phyloP scores from a whole-genome alignment of 257 asterid genomes.

The Fraxinus americana region DNA sequence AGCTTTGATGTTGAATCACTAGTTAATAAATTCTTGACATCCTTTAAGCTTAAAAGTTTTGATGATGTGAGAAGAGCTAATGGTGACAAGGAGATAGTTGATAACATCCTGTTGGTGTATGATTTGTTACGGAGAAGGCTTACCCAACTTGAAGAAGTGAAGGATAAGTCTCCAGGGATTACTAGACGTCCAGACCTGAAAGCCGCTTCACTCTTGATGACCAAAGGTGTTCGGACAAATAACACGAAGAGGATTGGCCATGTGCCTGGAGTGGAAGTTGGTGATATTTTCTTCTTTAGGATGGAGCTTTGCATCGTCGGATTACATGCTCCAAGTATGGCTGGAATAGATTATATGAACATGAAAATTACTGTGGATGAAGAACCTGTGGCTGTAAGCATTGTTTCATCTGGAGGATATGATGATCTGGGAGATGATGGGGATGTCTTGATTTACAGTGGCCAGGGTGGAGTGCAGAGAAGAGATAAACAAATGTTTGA shows the following conservation, averaged over 20 bases:
- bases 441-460: constrained; percentile 71
- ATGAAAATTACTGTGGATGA: constrained; percentile 58
- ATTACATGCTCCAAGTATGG: constrained; percentile 88
- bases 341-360: constrained; percentile 86
- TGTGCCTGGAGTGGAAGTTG: constrained; percentile 82
- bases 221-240: constrained; percentile 74
- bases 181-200: constrained; percentile 76
- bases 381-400: constrained; percentile 91
- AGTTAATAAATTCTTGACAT: constrained; percentile 26
- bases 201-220: constrained; percentile 59
- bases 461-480: constrained; percentile 85
- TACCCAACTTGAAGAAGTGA: constrained; percentile 67
- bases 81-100: constrained; percentile 50
- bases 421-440: constrained; percentile 79
- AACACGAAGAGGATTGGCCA: constrained; percentile 62
- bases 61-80: constrained; percentile 38
- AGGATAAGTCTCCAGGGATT: constrained; percentile 43
- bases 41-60: constrained; percentile 33
- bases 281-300: constrained; percentile 86
- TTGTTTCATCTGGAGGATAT: constrained; percentile 91
- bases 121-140: constrained; percentile 62
- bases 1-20: constrained; percentile 38
- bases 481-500: constrained; percentile 78
- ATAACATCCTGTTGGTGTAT: constrained; percentile 54
- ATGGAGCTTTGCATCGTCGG: constrained; percentile 90